These are phyloP conservation scores for Pseudohalonectria lignicola DNA, from an alignment of 2,329 filamentous ascomycete genomes.

Conservation along the genomic window DNA sequence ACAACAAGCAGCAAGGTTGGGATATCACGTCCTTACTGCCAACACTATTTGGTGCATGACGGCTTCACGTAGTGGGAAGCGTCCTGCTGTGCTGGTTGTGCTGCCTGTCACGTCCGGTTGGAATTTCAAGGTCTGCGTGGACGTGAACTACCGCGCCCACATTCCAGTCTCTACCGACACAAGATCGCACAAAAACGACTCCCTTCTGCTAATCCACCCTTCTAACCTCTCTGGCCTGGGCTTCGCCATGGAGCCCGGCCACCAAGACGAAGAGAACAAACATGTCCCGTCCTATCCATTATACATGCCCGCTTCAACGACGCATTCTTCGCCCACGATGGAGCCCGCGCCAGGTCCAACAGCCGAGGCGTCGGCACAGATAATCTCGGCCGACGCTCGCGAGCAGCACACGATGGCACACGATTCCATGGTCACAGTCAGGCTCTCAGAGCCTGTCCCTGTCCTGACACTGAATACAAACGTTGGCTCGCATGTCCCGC, in stretches of 20 bases:
- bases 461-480: conserved; percentile 17
- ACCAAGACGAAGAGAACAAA: conserved; percentile 3
- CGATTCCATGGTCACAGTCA: conserved; percentile 59
- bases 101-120: background rate
- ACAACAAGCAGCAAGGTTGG: too few relatives aligned
- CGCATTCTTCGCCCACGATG: conserved; percentile 3
- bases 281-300: background rate
- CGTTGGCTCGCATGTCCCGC: conserved; percentile 6
- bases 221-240: conserved; percentile 4
- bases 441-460: conserved; percentile 42
- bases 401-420: too few relatives aligned
- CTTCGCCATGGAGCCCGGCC: conserved; percentile 15
- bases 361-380: background rate
- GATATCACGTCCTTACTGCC: too few relatives aligned
- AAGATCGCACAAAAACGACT: too few relatives aligned
- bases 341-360: conserved; percentile 3
- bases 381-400: too few relatives aligned
- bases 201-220: background rate
- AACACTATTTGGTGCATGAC: too few relatives aligned
- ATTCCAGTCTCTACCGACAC: conserved; percentile 3
- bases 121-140: background rate
- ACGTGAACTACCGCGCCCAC: background rate
- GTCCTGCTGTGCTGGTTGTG: too few relatives aligned
- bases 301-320: background rate
- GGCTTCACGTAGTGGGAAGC: too few relatives aligned